A percentile compares a stretch with the other conserved stretches of the same genome.
Evolutionary conservation across 2,329 filamentous ascomycete species (phyloP).

Genomic region (Xylaria sp.): DNA sequence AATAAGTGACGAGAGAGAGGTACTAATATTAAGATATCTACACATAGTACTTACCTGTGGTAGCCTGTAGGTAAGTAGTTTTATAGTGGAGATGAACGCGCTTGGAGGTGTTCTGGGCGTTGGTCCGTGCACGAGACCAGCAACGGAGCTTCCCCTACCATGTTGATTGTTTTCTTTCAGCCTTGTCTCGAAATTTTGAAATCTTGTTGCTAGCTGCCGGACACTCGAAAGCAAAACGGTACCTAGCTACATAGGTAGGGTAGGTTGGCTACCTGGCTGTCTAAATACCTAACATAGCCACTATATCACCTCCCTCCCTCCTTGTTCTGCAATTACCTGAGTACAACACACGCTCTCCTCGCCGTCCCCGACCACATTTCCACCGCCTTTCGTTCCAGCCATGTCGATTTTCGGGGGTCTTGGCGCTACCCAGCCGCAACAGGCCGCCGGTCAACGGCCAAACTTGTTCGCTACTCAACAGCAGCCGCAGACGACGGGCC

Average conservation of each 20-base stretch:
- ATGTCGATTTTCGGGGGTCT: slow-evolving; percentile 42
- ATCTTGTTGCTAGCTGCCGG: slow-evolving; percentile 4
- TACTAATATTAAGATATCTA: too few species aligned
- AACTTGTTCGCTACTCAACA: slow-evolving; percentile 12
- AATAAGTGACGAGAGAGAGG: background rate
- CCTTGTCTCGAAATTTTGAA: slow-evolving; percentile 42
- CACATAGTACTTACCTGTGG: too few species aligned
- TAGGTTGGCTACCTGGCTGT: background rate
- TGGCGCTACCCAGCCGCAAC: slow-evolving; percentile 13
- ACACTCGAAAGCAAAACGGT: background rate
- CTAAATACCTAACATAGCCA: background rate
- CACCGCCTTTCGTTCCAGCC: background rate
- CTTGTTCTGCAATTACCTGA: slow-evolving; percentile 3
- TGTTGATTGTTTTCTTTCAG: slow-evolving; percentile 49
- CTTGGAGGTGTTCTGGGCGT: too few species aligned
- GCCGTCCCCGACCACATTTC: slow-evolving; percentile 3
- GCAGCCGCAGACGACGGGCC: slow-evolving; percentile 11
- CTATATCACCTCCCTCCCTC: background rate
- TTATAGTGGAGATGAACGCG: background rate
- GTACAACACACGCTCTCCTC: too few species aligned
- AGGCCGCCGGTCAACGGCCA: slow-evolving; percentile 5
- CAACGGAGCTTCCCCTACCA: slow-evolving; percentile 32
- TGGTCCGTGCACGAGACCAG: slow-evolving; percentile 39
- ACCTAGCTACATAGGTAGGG: slow-evolving; percentile 1
- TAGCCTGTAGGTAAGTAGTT: background rate